Conservation (phyloP, 371 early-diverging fungal species). For the Cokeromyces recurvatus region DNA sequence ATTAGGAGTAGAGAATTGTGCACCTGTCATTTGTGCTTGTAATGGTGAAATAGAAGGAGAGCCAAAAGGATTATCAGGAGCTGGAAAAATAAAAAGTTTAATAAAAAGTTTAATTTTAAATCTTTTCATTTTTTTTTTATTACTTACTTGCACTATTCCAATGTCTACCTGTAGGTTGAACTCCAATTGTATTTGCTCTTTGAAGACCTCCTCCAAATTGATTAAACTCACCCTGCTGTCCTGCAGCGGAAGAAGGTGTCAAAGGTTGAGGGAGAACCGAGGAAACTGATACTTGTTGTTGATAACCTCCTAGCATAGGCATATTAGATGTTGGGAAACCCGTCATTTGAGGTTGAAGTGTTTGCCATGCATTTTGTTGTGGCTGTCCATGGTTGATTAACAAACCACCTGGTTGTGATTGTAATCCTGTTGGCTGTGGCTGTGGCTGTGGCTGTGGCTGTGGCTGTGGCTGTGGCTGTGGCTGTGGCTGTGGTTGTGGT, state of each 20-base stretch:
- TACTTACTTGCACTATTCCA: slow-evolving; percentile 52
- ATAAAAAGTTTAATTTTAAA: too few species aligned
- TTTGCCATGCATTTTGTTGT: slow-evolving; percentile 21
- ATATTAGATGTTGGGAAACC: slow-evolving; percentile 29
- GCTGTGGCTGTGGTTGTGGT: too few species aligned
- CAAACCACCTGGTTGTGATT: neutral
- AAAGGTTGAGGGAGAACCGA: slow-evolving; percentile 19
- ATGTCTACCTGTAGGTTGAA: slow-evolving; percentile 50
- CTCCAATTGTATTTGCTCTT: slow-evolving; percentile 18
- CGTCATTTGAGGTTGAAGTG: slow-evolving; percentile 44
- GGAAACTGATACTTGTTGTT: slow-evolving; percentile 17
- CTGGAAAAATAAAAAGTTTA: neutral
- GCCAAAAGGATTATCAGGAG: slow-evolving; percentile 45
- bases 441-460: slow-evolving; percentile 3
- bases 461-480: too few species aligned
- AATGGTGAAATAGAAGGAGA: slow-evolving; percentile 31
- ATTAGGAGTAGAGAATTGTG: slow-evolving; percentile 30
- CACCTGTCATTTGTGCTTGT: slow-evolving; percentile 31
- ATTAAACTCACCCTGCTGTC: slow-evolving; percentile 14
- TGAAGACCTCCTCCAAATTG: neutral
- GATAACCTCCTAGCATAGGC: slow-evolving; percentile 16
- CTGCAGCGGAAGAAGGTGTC: slow-evolving; percentile 13
- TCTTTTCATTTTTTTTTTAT: neutral
- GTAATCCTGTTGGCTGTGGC: slow-evolving; percentile 1
- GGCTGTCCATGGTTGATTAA: slow-evolving; percentile 9